These are phyloP conservation scores for Agrostemma githago DNA, from an alignment of 148 eudicot genomes.

Conservation along the genomic window DNA sequence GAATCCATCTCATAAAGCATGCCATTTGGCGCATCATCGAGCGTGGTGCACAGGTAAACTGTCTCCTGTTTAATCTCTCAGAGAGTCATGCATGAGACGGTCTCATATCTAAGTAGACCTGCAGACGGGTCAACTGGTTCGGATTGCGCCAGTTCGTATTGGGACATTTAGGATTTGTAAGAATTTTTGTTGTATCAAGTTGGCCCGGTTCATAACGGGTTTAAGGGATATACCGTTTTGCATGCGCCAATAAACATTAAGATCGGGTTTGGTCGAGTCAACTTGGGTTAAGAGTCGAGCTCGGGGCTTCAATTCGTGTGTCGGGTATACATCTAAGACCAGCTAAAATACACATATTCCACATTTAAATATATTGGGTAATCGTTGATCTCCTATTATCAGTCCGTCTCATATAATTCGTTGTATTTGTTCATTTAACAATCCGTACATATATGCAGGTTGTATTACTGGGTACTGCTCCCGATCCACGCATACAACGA, in stretches of 20 bases:
- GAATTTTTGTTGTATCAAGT: too few relatives aligned
- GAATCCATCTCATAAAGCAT: conserved; percentile 94
- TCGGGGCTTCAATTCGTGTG: too few relatives aligned
- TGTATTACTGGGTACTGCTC: conserved; percentile 88
- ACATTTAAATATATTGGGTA: background rate
- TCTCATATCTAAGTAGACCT: background rate
- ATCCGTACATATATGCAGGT: conserved; percentile 39
- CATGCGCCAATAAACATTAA: too few relatives aligned
- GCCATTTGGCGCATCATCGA: conserved; percentile 94
- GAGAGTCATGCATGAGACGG: background rate
- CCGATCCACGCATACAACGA: conserved; percentile 81
- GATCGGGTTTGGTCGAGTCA: too few relatives aligned
- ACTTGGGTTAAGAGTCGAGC: too few relatives aligned
- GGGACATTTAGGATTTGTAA: too few relatives aligned
- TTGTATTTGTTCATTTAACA: conserved; percentile 14
- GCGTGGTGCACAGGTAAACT: conserved; percentile 80
- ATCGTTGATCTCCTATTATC: background rate
- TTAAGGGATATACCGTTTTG: too few relatives aligned
- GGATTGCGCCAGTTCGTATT: too few relatives aligned
- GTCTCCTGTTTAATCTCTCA: background rate
- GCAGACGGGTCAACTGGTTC: too few relatives aligned
- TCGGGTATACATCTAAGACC: background rate
- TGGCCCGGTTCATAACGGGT: too few relatives aligned
- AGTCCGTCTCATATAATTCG: too few relatives aligned
- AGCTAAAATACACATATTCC: background rate